A percentile compares a stretch with the other conserved stretches of the same genome.
Evolutionary conservation across 2,329 filamentous ascomycete genomes (phyloP).

Genomic region (Westerdykella ornata): DNA sequence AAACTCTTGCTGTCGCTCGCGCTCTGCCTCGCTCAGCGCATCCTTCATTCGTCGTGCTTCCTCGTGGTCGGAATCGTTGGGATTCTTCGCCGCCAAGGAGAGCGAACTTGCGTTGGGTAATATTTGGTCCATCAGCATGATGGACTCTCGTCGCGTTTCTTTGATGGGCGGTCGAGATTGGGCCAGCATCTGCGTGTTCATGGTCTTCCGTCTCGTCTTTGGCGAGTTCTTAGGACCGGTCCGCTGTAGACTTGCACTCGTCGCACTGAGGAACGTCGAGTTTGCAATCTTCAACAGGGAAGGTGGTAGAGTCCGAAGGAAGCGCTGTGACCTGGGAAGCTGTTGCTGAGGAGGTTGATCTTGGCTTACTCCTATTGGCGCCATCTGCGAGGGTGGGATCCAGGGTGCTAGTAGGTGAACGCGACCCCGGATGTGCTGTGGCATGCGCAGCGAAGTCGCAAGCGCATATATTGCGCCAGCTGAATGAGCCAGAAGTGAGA

Average conservation of each 20-base stretch:
- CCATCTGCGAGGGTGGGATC: slow-evolving; percentile 72
- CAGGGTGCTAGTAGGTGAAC: slow-evolving; percentile 92
- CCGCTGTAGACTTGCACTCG: slow-evolving; percentile 67
- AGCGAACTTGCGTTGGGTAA: slow-evolving; percentile 36
- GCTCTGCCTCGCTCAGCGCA: slow-evolving; percentile 58
- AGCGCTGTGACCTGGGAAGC: slow-evolving; percentile 84
- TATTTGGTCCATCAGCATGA: slow-evolving; percentile 46
- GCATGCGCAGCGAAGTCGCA: slow-evolving; percentile 89
- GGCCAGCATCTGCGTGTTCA: slow-evolving; percentile 10
- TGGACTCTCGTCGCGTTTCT: slow-evolving; percentile 40
- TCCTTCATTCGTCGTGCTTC: slow-evolving; percentile 36
- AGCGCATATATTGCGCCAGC: slow-evolving; percentile 97
- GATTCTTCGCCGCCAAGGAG: slow-evolving; percentile 21
- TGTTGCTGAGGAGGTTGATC: slow-evolving; percentile 73
- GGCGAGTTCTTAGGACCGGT: slow-evolving; percentile 48
- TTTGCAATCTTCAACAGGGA: slow-evolving; percentile 91
- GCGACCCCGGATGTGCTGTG: slow-evolving; percentile 86
- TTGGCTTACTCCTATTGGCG: slow-evolving; percentile 54
- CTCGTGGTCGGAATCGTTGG: slow-evolving; percentile 28
- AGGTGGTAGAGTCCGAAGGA: slow-evolving; percentile 81
- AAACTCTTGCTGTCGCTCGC: slow-evolving; percentile 67
- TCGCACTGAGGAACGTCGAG: slow-evolving; percentile 88
- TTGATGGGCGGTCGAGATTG: slow-evolving; percentile 20
- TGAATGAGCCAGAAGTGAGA: slow-evolving; percentile 92
- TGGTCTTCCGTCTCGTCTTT: slow-evolving; percentile 30